Conservation (phyloP, 225 moss, liverwort and hornwort species). For the Neckera pumila region DNA sequence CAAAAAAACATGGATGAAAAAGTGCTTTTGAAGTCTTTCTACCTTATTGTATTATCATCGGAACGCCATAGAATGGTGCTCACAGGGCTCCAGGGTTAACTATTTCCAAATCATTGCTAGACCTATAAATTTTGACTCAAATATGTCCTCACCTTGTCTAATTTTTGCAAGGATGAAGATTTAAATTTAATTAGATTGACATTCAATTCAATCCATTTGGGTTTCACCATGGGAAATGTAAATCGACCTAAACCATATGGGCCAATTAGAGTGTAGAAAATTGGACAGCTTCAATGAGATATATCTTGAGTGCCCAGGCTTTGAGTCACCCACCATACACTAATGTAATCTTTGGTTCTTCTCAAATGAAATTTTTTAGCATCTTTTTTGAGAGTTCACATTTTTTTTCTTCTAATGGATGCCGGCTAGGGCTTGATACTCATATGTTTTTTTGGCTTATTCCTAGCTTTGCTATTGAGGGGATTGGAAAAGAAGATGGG, state of each 20-base stretch:
- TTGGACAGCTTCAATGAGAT: background rate
- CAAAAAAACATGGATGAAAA: too few relatives aligned
- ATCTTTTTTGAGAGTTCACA: too few relatives aligned
- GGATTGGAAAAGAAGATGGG: background rate
- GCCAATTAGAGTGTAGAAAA: accelerated
- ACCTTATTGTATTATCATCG: too few relatives aligned
- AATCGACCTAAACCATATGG: background rate
- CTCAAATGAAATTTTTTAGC: too few relatives aligned
- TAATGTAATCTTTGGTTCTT: background rate
- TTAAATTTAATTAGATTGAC: background rate
- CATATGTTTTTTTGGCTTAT: background rate
- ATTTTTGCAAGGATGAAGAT: background rate
- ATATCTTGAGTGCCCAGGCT: accelerated
- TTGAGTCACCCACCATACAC: background rate
- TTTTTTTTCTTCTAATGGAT: too few relatives aligned
- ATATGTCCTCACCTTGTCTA: background rate
- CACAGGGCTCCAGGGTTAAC: too few relatives aligned
- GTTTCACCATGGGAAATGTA: too few relatives aligned
- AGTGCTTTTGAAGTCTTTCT: too few relatives aligned
- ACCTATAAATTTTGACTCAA: background rate
- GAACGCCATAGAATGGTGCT: too few relatives aligned
- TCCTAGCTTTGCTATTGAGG: background rate
- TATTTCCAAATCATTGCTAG: accelerated
- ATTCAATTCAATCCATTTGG: background rate
- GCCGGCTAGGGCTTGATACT: accelerated